Evolutionary conservation across 257 asterid genomes (phyloP).

Genomic region (Ilex aquifolium): DNA sequence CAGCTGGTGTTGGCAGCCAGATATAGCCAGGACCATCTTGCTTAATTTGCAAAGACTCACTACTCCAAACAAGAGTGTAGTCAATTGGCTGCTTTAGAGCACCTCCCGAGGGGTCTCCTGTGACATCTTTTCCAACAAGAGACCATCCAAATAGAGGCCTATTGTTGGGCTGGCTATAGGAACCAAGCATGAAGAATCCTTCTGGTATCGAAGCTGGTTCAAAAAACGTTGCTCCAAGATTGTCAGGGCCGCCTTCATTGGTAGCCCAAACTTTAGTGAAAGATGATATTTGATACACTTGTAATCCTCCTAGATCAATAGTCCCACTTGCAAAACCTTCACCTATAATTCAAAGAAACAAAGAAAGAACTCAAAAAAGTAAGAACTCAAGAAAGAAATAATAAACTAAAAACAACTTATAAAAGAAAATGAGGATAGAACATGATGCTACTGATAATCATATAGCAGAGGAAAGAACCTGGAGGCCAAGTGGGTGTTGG

Average conservation of each 20-base stretch:
- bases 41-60: conserved; percentile 14
- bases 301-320: conserved; percentile 35
- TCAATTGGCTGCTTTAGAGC: conserved; percentile 16
- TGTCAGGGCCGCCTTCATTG: conserved; percentile 27
- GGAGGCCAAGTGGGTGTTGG: conserved; percentile 27
- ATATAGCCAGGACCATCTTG: conserved; percentile 29
- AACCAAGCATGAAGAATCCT: conserved; percentile 28
- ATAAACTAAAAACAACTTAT: not conserved
- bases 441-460: not conserved
- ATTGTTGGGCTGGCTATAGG: conserved; percentile 26
- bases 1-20: conserved; percentile 34
- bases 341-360: conserved; percentile 7
- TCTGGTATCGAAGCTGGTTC: conserved; percentile 25
- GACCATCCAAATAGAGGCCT: conserved; percentile 23
- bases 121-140: conserved; percentile 28
- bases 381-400: not conserved
- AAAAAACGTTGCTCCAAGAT: conserved; percentile 28
- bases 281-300: conserved; percentile 20
- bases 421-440: not conserved
- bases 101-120: not conserved
- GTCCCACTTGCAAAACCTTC: conserved; percentile 22
- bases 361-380: no score
- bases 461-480: conserved; percentile 5
- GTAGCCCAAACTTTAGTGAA: conserved; percentile 26
- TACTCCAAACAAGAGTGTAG: conserved; percentile 31